Percentiles rank a stretch among this genome's conserved stretches.
phyloP scores from a whole-genome alignment of 2,329 filamentous ascomycete species.

The Pseudogymnoascus sp. region DNA sequence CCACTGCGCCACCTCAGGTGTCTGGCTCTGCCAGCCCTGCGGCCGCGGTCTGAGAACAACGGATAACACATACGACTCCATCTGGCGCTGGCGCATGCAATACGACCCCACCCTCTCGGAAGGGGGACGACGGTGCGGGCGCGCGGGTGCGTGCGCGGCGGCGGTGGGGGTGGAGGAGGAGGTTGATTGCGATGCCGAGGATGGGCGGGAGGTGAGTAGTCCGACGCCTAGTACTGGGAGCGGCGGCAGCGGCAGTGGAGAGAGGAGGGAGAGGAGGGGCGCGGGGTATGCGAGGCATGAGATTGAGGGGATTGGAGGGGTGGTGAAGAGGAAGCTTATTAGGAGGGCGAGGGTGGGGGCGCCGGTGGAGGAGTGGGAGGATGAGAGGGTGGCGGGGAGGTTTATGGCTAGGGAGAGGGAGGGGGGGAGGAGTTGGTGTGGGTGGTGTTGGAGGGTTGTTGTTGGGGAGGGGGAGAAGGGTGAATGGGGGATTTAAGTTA shows the following conservation, averaged over 20 bases:
- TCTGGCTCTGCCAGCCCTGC: constrained; percentile 84
- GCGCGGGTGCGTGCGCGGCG: constrained; percentile 67
- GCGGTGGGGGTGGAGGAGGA: constrained; percentile 73
- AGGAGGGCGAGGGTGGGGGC: constrained; percentile 73
- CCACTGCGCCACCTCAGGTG: constrained; percentile 38
- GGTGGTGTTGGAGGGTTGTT: too few relatives aligned
- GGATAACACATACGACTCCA: constrained; percentile 52
- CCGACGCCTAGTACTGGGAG: constrained; percentile 17
- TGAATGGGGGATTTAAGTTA: too few relatives aligned
- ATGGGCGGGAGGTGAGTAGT: constrained; percentile 37
- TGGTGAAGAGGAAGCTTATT: constrained; percentile 81
- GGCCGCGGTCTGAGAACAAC: constrained; percentile 58
- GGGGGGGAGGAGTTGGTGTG: too few relatives aligned
- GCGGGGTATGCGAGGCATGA: constrained; percentile 79
- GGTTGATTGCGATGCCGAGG: constrained; percentile 75
- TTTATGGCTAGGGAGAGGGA: too few relatives aligned
- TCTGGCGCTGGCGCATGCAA: constrained; percentile 83
- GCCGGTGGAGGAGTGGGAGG: constrained; percentile 77
- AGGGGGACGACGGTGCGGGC: constrained; percentile 76
- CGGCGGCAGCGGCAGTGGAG: constrained; percentile 23
- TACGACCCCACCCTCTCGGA: constrained; percentile 79
- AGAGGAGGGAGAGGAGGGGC: constrained; percentile 35
- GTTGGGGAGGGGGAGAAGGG: too few relatives aligned
- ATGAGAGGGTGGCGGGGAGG: too few relatives aligned
- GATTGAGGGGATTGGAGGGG: constrained; percentile 82